Evolutionary conservation across 805 yeast species (phyloP).

Genomic region (Ogataea chonburiensis): DNA sequence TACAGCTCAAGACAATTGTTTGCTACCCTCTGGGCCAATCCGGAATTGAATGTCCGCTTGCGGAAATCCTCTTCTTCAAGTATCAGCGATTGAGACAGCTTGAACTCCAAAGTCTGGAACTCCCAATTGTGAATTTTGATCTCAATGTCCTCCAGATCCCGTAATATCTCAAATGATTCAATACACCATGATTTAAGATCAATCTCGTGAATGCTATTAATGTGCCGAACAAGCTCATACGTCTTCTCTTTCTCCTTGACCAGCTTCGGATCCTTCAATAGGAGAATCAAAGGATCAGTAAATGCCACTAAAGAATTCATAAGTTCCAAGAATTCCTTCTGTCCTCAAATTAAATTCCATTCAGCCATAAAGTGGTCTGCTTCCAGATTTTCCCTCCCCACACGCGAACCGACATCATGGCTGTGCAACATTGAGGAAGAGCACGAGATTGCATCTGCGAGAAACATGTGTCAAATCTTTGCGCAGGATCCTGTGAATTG

Average conservation of each 20-base stretch:
- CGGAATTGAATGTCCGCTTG: conserved; percentile 48
- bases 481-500: too few species aligned
- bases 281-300: conserved; percentile 46
- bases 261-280: conserved; percentile 49
- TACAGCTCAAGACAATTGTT: conserved; percentile 49
- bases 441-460: too few species aligned
- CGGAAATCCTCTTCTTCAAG: conserved; percentile 22
- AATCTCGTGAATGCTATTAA: conserved; percentile 44
- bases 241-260: conserved; percentile 42
- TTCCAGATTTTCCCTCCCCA: conserved; percentile 6
- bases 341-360: conserved; percentile 1
- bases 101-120: conserved; percentile 50
- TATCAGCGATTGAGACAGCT: conserved; percentile 34
- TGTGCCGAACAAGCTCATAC: conserved; percentile 39
- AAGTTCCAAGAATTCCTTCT: too few species aligned
- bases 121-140: conserved; percentile 53
- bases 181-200: conserved; percentile 49
- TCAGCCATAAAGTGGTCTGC: conserved; percentile 10
- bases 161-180: conserved; percentile 44
- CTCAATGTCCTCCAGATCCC: conserved; percentile 50
- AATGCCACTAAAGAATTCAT: conserved; percentile 32
- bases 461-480: too few species aligned
- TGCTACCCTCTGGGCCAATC: conserved; percentile 54
- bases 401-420: conserved; percentile 3
- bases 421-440: conserved; percentile 3